phyloP scores from a whole-genome alignment of 345 rosid species.

The Salix purpurea region DNA sequence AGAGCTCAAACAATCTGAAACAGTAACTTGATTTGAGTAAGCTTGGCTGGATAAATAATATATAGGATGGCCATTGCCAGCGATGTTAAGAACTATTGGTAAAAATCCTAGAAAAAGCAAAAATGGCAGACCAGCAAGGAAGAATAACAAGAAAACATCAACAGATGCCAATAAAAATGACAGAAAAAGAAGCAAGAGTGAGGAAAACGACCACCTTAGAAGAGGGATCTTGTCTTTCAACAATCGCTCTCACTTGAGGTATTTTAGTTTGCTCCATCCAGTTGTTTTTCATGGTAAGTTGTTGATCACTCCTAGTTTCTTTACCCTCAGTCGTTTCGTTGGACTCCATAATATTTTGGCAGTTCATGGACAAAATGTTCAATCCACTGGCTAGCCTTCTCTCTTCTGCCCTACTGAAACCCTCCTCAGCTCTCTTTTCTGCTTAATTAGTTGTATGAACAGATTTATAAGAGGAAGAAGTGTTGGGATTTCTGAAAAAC shows the following conservation, averaged over 20 bases:
- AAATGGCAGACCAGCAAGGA: background rate
- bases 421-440: background rate
- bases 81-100: too few relatives aligned
- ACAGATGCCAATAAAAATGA: background rate
- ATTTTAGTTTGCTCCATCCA: conserved; percentile 21
- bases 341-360: background rate
- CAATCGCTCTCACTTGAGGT: conserved; percentile 27
- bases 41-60: background rate
- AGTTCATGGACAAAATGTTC: background rate
- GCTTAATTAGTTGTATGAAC: too few relatives aligned
- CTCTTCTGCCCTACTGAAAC: background rate
- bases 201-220: conserved; percentile 25
- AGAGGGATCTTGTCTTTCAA: conserved; percentile 35
- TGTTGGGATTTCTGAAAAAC: too few relatives aligned
- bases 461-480: too few relatives aligned
- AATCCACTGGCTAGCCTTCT: background rate
- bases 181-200: background rate
- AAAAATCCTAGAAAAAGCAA: background rate
- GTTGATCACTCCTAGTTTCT: background rate
- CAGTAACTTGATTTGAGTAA: background rate
- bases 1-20: background rate
- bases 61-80: background rate
- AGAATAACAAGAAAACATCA: background rate
- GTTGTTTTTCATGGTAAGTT: background rate
- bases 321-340: background rate